Evolutionary conservation across 768 basidiomycete species (phyloP).

Genomic region (Suillus alpinus): DNA sequence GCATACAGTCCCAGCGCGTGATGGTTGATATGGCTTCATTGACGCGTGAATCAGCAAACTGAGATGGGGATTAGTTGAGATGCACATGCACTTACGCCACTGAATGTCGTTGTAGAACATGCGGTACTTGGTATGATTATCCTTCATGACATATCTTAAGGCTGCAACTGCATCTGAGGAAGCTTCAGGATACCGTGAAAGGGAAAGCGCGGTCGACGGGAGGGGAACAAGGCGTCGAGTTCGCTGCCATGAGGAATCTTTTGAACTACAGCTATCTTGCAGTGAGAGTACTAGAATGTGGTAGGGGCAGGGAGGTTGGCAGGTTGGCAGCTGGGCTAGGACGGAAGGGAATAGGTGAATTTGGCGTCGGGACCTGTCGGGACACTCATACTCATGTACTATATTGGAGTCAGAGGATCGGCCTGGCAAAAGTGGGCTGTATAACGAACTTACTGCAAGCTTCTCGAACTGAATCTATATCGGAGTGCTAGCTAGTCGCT

Average conservation of each 20-base stretch:
- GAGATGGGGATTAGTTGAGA: background rate
- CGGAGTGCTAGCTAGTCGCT: too few species aligned
- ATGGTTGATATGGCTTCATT: conserved; percentile 28
- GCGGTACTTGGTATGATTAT: conserved; percentile 48
- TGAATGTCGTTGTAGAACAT: conserved; percentile 46
- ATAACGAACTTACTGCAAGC: too few species aligned
- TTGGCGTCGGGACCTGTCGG: too few species aligned
- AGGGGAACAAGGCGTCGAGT: conserved; percentile 4
- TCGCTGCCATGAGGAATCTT: background rate
- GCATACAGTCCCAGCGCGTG: conserved; percentile 28
- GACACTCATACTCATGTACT: too few species aligned
- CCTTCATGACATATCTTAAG: conserved; percentile 36
- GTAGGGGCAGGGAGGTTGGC: too few species aligned
- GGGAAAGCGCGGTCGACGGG: background rate
- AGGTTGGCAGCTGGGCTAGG: too few species aligned
- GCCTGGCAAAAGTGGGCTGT: too few species aligned
- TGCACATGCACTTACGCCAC: conserved; percentile 48
- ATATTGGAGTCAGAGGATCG: too few species aligned
- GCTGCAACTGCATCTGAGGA: conserved; percentile 26
- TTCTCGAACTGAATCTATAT: too few species aligned
- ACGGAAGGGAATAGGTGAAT: too few species aligned
- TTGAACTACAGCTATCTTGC: background rate
- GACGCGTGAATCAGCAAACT: background rate
- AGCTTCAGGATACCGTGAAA: conserved; percentile 11
- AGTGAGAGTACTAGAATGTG: too few species aligned